Evolutionary conservation across 192 early-diverging fungal species (phyloP).

Genomic region (Coemansia guatemalensis): DNA sequence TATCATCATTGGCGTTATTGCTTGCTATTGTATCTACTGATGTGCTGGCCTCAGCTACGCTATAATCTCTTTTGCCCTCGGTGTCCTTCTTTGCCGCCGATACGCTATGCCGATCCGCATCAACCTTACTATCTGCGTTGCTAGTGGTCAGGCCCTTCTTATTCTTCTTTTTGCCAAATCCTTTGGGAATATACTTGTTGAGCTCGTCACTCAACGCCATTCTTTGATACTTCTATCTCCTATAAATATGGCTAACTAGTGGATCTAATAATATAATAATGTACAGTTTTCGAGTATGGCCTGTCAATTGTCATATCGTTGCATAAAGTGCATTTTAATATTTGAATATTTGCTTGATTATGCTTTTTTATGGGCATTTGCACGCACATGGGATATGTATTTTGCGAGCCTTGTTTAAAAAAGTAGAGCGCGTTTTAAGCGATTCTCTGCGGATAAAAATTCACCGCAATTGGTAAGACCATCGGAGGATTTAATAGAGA

Average conservation of each 20-base stretch:
- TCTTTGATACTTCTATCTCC: not conserved
- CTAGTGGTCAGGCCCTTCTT: not conserved
- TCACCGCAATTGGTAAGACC: not conserved
- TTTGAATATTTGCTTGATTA: no score
- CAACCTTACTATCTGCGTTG: not conserved
- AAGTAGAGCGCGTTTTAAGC: not conserved
- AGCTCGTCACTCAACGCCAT: slow-evolving; percentile 49
- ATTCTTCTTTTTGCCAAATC: slow-evolving; percentile 55
- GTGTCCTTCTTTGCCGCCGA: no score
- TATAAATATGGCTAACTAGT: no score
- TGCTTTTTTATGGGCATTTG: no score
- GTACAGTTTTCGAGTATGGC: no score
- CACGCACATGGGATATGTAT: not conserved
- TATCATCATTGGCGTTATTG: not conserved
- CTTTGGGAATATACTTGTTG: slow-evolving; percentile 48
- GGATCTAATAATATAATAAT: not conserved
- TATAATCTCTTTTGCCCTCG: not conserved
- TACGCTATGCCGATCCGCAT: no score
- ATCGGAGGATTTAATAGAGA: not conserved
- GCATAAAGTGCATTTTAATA: no score
- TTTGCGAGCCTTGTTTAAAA: not conserved
- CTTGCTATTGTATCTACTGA: not conserved
- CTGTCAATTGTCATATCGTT: no score
- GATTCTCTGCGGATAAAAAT: not conserved
- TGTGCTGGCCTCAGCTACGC: not conserved